Evolutionary conservation across 768 basidiomycete genomes (phyloP), one percentile per base, ranked within the genome.

Genomic region (Pisolithus marmoratus): DNA sequence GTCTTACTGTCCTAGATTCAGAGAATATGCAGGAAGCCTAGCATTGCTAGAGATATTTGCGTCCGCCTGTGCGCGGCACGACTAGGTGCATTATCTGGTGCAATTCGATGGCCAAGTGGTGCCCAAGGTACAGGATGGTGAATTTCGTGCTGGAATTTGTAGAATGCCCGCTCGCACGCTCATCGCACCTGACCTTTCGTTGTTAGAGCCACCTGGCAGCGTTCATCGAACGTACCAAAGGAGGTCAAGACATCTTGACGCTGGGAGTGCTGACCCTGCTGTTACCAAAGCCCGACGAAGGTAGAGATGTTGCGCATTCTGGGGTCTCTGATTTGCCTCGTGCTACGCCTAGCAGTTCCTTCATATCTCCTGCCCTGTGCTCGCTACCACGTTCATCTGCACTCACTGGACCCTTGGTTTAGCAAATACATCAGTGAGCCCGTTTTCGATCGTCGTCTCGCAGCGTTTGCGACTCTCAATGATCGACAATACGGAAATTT

Each of bases 11-110:
- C 4, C 74, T 98, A 22, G 85, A 87, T 53, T 75, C 70, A 40
- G 96, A 98, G 67, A 98, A 94, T 60, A 90, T 87, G 0, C 95
- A 97, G 65, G 79, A 90, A 0, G 94, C 95, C 0, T 95, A 0
- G 84, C 90, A 0, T 74, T 95, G 17, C 72, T 99, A 40, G 93
- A 96, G 37, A 73, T 97, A 20, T 88, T 96, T 69, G 78, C 83
- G 53, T 71, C 78, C 6, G 94, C 94, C 88, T 81, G 90, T 0
- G 64, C 74, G 15, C 73, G 79, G 17, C 72, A 71, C 2, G 74
- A 82, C 12, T 79, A 83, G 53, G 74, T 78, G n/a, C 63, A 64
- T 8, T 84, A 82, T 64, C 74, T 98, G 24, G 83, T 85, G 41
- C 72, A 80, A 22, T 87, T 83, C 62, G 87, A 97, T 60, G 58